Evolutionary conservation across 2,329 filamentous ascomycete genomes (phyloP), one percentile per base, ranked within the genome.

Genomic region (Xylariaceae sp.): DNA sequence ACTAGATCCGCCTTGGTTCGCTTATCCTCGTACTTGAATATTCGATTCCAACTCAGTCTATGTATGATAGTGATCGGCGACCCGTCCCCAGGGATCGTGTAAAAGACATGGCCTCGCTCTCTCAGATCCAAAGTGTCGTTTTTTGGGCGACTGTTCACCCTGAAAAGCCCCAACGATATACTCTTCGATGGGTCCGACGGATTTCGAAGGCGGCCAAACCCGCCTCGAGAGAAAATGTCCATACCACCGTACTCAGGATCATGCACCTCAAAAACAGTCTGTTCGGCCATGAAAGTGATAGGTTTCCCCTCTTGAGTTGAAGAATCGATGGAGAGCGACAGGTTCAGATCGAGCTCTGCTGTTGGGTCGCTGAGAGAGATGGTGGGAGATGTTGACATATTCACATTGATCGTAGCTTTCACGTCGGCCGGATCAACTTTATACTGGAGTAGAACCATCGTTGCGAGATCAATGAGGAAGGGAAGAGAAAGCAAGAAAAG

Each of bases 11-110:
- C 45, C 35, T 44, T 53, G 11, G 18, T 41, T 14, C 11, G 45
- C 19, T 39, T 51, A 10, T 46, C 42, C n/a, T 52, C 54, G 32
- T 53, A 47, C 15, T 41, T 45, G 44, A 57, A 57, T 31, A 57
- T 51, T 19, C 54, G 54, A 14, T 43, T 33, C 54, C 54, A 55
- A 30, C 32, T 39, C 19, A 55, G 31, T 19, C 14, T 39, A 41
- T 57, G 49, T 6, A 45, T 50, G 19, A 54, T 43, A 1, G 40
- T 40, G 11, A 39, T 33, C 2, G 30, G n/a, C 7, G 39, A 43
- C 22, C 44, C 48, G 45, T 51, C 48, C 1, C 46, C 49, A 5
- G 52, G 52, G 7, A 57, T 31, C 14, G 52, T 54, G 18, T 54
- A n/a, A 35, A 57, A 54, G 3, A 47, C 44, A 15, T 42, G 40